phyloP scores from a whole-genome alignment of 345 rosid species.

The Bruguiera parviflora region DNA sequence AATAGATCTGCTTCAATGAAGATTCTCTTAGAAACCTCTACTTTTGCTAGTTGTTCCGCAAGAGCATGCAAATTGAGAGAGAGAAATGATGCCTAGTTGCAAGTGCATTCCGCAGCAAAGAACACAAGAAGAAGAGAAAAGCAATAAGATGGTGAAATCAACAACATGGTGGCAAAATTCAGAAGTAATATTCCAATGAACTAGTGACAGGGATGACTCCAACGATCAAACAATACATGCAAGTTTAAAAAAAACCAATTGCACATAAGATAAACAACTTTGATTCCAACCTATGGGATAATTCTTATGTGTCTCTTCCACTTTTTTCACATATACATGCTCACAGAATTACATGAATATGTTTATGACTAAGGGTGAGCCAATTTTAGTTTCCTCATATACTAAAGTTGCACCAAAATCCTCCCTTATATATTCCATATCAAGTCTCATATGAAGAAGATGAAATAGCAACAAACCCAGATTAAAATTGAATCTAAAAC shows the following conservation, averaged over 20 bases:
- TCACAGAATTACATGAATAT: background rate
- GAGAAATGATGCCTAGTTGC: constrained; percentile 52
- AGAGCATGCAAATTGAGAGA: constrained; percentile 66
- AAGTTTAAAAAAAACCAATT: background rate
- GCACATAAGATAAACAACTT: background rate
- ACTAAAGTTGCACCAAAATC: too few relatives aligned
- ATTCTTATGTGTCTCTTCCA: background rate
- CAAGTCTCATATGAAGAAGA: too few relatives aligned
- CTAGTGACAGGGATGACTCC: background rate
- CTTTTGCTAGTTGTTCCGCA: constrained; percentile 56
- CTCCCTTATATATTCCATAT: too few relatives aligned
- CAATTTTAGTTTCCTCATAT: background rate
- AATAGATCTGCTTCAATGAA: constrained; percentile 72
- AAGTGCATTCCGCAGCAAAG: background rate
- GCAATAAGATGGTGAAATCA: background rate
- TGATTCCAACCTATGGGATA: background rate
- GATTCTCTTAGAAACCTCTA: constrained; percentile 59
- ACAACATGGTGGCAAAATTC: background rate
- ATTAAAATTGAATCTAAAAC: too few relatives aligned
- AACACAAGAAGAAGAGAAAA: background rate
- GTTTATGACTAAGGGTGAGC: background rate
- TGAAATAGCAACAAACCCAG: too few relatives aligned
- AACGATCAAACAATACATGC: background rate
- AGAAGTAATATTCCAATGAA: background rate
- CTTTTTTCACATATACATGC: background rate